These are phyloP conservation scores for Corylus americana DNA, from an alignment of 306 rosid genomes.

Conservation along the genomic window DNA sequence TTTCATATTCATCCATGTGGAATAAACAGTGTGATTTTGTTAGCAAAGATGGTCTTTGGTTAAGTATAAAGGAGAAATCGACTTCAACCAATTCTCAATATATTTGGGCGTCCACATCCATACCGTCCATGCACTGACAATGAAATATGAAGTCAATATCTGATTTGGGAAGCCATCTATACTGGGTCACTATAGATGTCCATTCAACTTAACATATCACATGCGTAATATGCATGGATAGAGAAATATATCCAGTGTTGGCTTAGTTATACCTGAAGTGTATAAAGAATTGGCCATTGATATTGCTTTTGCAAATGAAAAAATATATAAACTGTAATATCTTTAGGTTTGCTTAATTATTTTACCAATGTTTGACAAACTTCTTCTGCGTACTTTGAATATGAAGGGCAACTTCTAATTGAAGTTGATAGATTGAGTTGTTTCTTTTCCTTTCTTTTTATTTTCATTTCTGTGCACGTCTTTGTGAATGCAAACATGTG, in stretches of 20 bases:
- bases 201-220: not conserved
- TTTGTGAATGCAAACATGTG: not conserved
- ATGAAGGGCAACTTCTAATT: not conserved
- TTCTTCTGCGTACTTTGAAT: not conserved
- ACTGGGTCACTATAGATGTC: not conserved
- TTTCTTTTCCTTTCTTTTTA: constrained; percentile 7
- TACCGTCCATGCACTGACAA: not conserved
- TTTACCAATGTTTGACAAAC: constrained; percentile 2
- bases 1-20: too few species aligned
- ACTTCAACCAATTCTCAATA: not conserved
- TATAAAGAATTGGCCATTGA: not conserved
- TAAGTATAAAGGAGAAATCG: not conserved
- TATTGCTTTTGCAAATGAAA: constrained; percentile 14
- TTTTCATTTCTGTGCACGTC: not conserved
- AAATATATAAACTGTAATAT: constrained; percentile 3
- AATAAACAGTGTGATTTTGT: too few species aligned
- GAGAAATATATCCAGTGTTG: not conserved
- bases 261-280: not conserved
- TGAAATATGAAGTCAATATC: not conserved
- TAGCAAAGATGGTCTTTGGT: not conserved
- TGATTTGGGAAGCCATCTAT: not conserved
- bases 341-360: not conserved
- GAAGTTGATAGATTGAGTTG: constrained; percentile 15
- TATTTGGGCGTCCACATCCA: not conserved
- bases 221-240: not conserved